Conservation (phyloP, 2,329 filamentous ascomycete genomes). For the Chlorencoelia australis region DNA sequence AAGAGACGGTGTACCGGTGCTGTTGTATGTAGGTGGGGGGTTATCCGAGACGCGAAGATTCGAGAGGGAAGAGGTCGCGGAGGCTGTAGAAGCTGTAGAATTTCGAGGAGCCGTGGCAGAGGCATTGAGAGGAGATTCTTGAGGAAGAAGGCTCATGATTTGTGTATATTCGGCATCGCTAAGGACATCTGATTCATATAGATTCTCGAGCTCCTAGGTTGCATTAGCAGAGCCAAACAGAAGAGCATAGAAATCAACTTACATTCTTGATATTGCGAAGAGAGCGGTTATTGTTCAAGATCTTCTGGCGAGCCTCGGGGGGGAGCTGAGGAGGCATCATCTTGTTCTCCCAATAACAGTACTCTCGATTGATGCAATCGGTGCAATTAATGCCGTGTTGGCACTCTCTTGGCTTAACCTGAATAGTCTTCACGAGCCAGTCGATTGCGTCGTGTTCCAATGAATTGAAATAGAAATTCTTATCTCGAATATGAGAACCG, state of each 20-base stretch:
- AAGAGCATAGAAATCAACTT: slow-evolving; percentile 3
- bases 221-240: slow-evolving; percentile 10
- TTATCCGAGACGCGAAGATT: not conserved
- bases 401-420: slow-evolving; percentile 5
- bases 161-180: slow-evolving; percentile 63
- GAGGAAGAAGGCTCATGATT: slow-evolving; percentile 65
- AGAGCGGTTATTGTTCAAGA: slow-evolving; percentile 27
- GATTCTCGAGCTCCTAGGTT: slow-evolving; percentile 74
- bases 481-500: no score
- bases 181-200: slow-evolving; percentile 75
- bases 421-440: no score
- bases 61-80: not conserved
- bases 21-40: no score
- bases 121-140: slow-evolving; percentile 48
- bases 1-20: not conserved
- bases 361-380: slow-evolving; percentile 17
- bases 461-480: no score
- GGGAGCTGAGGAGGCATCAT: slow-evolving; percentile 21
- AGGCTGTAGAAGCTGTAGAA: no score
- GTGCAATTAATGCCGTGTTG: slow-evolving; percentile 20
- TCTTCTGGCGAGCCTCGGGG: slow-evolving; percentile 25
- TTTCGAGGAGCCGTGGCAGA: no score
- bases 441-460: no score
- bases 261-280: slow-evolving; percentile 29
- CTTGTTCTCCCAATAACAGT: slow-evolving; percentile 18